Evolutionary conservation across 2,329 filamentous ascomycete species (phyloP), one percentile per base, ranked within the genome.

Genomic region (Verruconis gallopava): DNA sequence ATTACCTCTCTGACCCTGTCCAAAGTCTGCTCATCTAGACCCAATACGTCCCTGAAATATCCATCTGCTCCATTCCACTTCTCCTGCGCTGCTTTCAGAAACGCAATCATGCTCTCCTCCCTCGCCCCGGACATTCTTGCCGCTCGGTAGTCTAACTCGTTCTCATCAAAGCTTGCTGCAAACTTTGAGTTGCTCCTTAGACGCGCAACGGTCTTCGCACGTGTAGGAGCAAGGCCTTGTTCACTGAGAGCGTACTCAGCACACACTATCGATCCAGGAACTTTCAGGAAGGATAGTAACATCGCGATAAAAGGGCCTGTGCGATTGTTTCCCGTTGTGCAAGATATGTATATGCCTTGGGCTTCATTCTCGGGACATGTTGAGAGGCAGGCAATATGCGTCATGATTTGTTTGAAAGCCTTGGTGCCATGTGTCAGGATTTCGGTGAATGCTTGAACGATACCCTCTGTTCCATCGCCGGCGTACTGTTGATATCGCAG

Each of bases 261-360:
- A 0, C 77, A 78, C n/a, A 82, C 68, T 4, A 60, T 55, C 28
- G 72, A 63, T 48, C 76, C 68, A 1, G 66, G 58, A 0, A 83
- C 75, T 3, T 76, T 76, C 6, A 75, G 75, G 20, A 84, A 65
- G 19, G 71, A 62, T 28, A 85, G 65, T 6, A 86, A 55, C 34
- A 88, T 51, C 3, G 79, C 81, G 38, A 75, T 72, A 35, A 85
- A 61, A 3, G 86, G 69, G 2, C 82, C 82, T 0, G 82, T 86
- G 35, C 81, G 69, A 55, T 86, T 82, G 59, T 86, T 88, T 9
- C 82, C 82, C 0, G 79, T 80, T 0, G 79, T 82, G 57, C 82
- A 86, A 53, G 86, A 80, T 17, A 45, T 22, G 14, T 45, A 6
- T 77, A 47, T 12, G 73, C 69, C 6, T 41, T 60, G 50, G 6